Evolutionary conservation across 768 basidiomycete genomes (phyloP).

Genomic region (Kwoniella mangroviensis): DNA sequence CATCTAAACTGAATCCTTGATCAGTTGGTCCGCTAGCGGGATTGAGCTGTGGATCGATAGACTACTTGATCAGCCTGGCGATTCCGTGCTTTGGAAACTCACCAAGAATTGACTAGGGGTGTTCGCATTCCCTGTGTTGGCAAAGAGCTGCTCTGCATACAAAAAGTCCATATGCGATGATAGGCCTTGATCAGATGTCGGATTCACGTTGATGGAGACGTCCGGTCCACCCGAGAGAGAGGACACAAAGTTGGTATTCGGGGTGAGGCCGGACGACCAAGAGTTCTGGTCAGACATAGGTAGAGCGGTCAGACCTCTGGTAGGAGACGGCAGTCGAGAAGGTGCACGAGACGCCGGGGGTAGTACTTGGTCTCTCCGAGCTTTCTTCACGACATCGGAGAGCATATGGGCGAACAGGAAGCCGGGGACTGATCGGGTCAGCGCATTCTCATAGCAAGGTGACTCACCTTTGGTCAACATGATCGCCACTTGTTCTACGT

Average conservation of each 20-base stretch:
- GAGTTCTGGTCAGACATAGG: slow-evolving; percentile 6
- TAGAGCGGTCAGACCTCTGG: neutral
- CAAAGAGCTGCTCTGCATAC: slow-evolving; percentile 47
- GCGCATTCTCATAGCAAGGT: neutral
- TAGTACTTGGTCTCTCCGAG: slow-evolving; percentile 39
- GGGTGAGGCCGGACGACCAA: slow-evolving; percentile 13
- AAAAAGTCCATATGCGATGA: slow-evolving; percentile 40
- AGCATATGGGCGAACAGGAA: slow-evolving; percentile 48
- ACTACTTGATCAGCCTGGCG: neutral
- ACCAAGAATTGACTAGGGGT: slow-evolving; percentile 19
- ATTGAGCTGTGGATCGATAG: slow-evolving; percentile 9
- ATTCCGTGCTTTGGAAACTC: neutral
- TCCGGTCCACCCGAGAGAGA: slow-evolving; percentile 9
- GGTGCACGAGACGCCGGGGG: slow-evolving; percentile 42
- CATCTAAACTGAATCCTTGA: slow-evolving; percentile 29
- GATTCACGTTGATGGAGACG: slow-evolving; percentile 10
- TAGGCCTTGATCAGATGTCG: slow-evolving; percentile 7
- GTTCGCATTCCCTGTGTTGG: neutral
- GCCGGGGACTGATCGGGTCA: slow-evolving; percentile 39
- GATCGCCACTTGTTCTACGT: slow-evolving; percentile 43
- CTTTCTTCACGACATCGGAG: slow-evolving; percentile 42
- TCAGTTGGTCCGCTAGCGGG: slow-evolving; percentile 1
- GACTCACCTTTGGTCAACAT: slow-evolving; percentile 38
- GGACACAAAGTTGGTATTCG: slow-evolving; percentile 1
- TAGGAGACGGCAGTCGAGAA: slow-evolving; percentile 22